These are phyloP conservation scores for Aphanomyces invadans DNA, from an alignment of 352 stramenopile genomes.

Conservation along the genomic window DNA sequence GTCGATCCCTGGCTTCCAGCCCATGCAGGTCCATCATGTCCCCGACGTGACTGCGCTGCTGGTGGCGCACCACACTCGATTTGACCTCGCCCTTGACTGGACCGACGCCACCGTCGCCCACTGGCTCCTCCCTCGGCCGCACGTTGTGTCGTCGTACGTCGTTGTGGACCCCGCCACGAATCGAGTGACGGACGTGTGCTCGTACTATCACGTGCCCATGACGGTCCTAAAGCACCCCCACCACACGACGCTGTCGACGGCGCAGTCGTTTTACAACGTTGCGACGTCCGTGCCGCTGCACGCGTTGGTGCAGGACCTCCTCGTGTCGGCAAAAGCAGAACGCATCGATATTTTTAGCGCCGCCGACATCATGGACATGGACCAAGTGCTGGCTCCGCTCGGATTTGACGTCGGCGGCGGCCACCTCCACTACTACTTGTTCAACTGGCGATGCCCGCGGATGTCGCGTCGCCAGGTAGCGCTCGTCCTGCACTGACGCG, in stretches of 20 bases:
- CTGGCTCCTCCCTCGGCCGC: constrained; percentile 93
- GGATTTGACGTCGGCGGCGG: constrained; percentile 51
- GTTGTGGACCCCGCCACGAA: constrained; percentile 61
- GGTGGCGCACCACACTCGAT: constrained; percentile 43
- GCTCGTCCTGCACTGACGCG: constrained; percentile 41
- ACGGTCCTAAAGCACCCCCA: constrained; percentile 93
- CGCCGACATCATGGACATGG: constrained; percentile 63
- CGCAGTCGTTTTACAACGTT: constrained; percentile 99
- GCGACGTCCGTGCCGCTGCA: constrained; percentile 52
- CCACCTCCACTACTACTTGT: constrained; percentile 69
- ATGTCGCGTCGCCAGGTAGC: constrained; percentile 44
- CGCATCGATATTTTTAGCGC: constrained; percentile 68
- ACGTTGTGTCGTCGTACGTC: constrained; percentile 94
- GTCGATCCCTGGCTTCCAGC: constrained; percentile 35
- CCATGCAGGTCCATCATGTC: constrained; percentile 53
- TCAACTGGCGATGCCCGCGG: constrained; percentile 64
- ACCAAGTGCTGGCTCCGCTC: constrained; percentile 46
- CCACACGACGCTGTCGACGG: constrained; percentile 93
- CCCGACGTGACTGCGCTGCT: constrained; percentile 42
- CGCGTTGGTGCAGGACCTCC: constrained; percentile 55
- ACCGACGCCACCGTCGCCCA: constrained; percentile 91
- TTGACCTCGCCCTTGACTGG: constrained; percentile 81
- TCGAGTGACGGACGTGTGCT: constrained; percentile 90
- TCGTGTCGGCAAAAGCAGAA: constrained; percentile 53
- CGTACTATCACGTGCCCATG: constrained; percentile 97